Conservation (phyloP, 1,139 yeast species). For the Pichia cactophila region DNA sequence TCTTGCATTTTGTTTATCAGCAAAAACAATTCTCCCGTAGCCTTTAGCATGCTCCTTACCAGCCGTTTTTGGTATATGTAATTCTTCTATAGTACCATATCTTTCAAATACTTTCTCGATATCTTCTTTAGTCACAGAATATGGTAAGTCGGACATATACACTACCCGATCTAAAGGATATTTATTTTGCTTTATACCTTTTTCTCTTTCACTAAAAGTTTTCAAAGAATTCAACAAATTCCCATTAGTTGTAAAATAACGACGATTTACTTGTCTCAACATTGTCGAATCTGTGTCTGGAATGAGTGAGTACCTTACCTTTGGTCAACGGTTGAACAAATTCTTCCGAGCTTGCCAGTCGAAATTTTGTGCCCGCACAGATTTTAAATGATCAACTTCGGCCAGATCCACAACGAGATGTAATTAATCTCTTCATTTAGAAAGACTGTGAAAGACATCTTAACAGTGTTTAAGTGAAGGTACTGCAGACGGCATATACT, state of each 20-base stretch:
- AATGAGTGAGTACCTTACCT: too few relatives aligned
- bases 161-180: slow-evolving; percentile 2
- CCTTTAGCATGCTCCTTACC: slow-evolving; percentile 20
- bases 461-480: too few relatives aligned
- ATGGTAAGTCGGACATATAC: slow-evolving; percentile 21
- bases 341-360: neutral
- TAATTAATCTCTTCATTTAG: too few relatives aligned
- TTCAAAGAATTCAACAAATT: neutral
- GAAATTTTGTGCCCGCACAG: neutral
- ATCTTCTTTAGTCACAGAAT: slow-evolving; percentile 18
- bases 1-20: slow-evolving; percentile 16
- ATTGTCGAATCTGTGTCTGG: too few relatives aligned
- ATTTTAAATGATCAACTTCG: neutral
- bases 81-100: slow-evolving; percentile 19
- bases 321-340: too few relatives aligned
- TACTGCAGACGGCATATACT: neutral
- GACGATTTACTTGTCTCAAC: neutral
- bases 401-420: neutral
- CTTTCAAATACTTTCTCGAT: slow-evolving; percentile 19
- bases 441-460: too few relatives aligned
- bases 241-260: neutral
- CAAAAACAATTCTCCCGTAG: slow-evolving; percentile 20
- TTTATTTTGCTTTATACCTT: neutral
- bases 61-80: slow-evolving; percentile 12
- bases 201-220: neutral